Evolutionary conservation across 164 flowering plant genomes (phyloP).

Genomic region (Magnolia officinalis): DNA sequence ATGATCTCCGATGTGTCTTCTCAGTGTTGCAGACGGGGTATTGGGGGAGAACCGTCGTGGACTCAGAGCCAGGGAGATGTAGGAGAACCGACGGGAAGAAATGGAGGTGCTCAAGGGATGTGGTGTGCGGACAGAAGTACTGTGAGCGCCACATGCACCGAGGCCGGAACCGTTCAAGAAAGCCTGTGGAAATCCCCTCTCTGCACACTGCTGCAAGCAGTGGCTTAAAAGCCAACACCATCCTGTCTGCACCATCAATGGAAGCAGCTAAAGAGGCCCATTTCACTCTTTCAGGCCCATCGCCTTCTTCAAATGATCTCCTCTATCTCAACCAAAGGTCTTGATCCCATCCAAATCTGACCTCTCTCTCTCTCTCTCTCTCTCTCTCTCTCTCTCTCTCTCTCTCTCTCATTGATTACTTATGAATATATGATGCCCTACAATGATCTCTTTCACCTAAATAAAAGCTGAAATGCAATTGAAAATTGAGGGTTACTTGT

Average conservation of each 20-base stretch:
- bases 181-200: constrained; percentile 95
- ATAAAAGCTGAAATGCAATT: background rate
- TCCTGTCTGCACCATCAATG: constrained; percentile 16
- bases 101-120: constrained; percentile 94
- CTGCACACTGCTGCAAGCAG: constrained; percentile 16
- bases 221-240: constrained; percentile 11
- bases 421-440: too few species aligned
- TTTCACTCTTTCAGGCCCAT: constrained; percentile 28
- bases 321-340: constrained; percentile 51
- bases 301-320: constrained; percentile 46
- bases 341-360: background rate
- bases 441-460: too few species aligned
- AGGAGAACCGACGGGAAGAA: constrained; percentile 93
- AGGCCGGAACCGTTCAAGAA: constrained; percentile 99
- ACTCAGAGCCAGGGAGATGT: constrained; percentile 93
- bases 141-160: constrained; percentile 97
- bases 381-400: background rate
- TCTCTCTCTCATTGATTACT: background rate
- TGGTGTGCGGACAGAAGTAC: constrained; percentile 73
- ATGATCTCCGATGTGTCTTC: background rate
- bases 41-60: constrained; percentile 73
- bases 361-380: background rate
- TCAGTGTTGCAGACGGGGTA: constrained; percentile 70
- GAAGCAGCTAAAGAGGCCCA: constrained; percentile 22
- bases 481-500: too few species aligned